A percentile compares a stretch with the other conserved stretches of the same genome.
These are phyloP conservation scores for Colletotrichum zoysiae DNA, from an alignment of 2,329 filamentous ascomycete genomes.

Conservation along the genomic window DNA sequence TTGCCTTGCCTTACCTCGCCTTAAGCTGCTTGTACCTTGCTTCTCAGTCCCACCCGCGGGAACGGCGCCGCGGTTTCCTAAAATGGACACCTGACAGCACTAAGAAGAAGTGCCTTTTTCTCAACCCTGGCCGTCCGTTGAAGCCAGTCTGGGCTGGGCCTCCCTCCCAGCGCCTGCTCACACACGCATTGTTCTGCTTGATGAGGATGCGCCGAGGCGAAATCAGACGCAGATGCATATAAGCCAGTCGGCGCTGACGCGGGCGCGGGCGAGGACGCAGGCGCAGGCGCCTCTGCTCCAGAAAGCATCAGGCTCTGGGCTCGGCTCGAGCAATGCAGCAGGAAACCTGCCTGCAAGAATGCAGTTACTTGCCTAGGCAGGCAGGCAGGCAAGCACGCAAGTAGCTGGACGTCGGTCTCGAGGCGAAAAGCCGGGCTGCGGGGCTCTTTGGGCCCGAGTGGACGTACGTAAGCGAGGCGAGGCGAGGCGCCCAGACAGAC, in stretches of 20 bases:
- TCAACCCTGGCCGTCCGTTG: slow-evolving; percentile 20
- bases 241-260: background rate
- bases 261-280: slow-evolving; percentile 1
- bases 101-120: slow-evolving; percentile 25
- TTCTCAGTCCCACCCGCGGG: slow-evolving; percentile 28
- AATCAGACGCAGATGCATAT: slow-evolving; percentile 9
- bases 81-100: slow-evolving; percentile 34
- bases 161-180: background rate
- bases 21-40: background rate
- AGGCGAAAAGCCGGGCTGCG: slow-evolving; percentile 19
- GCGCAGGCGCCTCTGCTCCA: background rate
- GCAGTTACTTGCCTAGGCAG: background rate
- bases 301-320: slow-evolving; percentile 11
- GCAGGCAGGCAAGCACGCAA: too few relatives aligned
- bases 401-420: slow-evolving; percentile 3
- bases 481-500: slow-evolving; percentile 3
- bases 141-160: slow-evolving; percentile 15
- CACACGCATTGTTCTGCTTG: slow-evolving; percentile 12
- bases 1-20: slow-evolving; percentile 6
- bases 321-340: slow-evolving; percentile 26
- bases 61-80: slow-evolving; percentile 37
- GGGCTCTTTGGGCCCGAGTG: slow-evolving; percentile 18
- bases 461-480: slow-evolving; percentile 10
- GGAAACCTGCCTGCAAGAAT: slow-evolving; percentile 27
- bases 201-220: slow-evolving; percentile 20